Base-by-base conservation (phyloP, 805 yeast genomes). In the Ogataea pini region DNA sequence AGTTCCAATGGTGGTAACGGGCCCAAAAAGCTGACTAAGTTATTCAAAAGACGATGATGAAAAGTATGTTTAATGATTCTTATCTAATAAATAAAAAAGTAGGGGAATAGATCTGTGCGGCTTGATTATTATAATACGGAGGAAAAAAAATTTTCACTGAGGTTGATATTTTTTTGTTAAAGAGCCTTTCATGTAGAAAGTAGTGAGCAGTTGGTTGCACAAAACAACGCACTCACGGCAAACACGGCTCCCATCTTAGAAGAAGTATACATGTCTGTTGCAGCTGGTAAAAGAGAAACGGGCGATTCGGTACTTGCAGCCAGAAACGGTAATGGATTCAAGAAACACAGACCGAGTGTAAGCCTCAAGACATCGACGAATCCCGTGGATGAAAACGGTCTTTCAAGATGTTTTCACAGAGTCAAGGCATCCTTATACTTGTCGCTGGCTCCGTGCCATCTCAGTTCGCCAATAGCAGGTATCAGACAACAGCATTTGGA, bases 401-500 rank as follows among this genome's bases (percentile, higher is more conserved):
- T 79, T 13, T 78, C 92, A 1, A 79, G 83, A 60, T 86, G 96
- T 62, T 89, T 88, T 71, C 82, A 80, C 56, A 72, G 69, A 36
- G 77, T 82, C 47, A 72, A 77, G 45, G 71, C 86, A 1, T 71
- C 80, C 13, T 64, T 94, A 65, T 89, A 91, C 63, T 82, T 90
- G 5, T 89, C 96, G 7, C 65, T 94, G 45, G 97, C 99, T 4
- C 99, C 99, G 45, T 73, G 81, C 46, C 87, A 84, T 68, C 62
- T 83, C 32, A 72, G 75, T 36, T 72, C 76, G 43, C 96, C 97
- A 6, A 63, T 85, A 13, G 80, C 80, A 50, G 99, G 98, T 36
- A 77, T 94, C 54, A 80, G 82, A 65, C 76, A 82, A 24, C 97
- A 92, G 70, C 98, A 94, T 70, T 71, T 94, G 54, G 96, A 94